A percentile compares a stretch with the other conserved stretches of the same genome.
Conservation (phyloP, 768 basidiomycete species). For the Leccinellum luteum region DNA sequence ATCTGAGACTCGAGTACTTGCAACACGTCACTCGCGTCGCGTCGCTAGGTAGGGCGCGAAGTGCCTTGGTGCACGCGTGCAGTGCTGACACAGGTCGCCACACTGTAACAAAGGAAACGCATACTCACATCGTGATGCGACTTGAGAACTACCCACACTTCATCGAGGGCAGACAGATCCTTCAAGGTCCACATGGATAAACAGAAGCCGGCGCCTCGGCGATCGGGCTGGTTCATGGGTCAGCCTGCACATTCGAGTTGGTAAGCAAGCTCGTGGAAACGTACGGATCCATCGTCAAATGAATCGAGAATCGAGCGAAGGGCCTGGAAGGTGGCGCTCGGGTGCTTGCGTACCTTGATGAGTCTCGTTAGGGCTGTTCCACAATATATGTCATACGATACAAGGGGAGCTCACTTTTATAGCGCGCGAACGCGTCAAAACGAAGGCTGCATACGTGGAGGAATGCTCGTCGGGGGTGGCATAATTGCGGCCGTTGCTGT, state of each 20-base stretch:
- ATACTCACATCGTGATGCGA: slow-evolving; percentile 60
- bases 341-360: slow-evolving; percentile 26
- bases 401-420: slow-evolving; percentile 45
- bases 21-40: neutral
- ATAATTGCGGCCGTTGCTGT: slow-evolving; percentile 6
- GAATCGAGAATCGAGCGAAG: slow-evolving; percentile 26
- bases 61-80: slow-evolving; percentile 5
- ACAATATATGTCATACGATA: neutral
- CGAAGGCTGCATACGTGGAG: slow-evolving; percentile 38
- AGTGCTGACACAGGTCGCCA: neutral
- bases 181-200: slow-evolving; percentile 49
- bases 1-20: neutral
- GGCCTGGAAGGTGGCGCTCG: slow-evolving; percentile 20
- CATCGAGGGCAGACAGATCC: slow-evolving; percentile 34
- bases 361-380: neutral
- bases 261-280: slow-evolving; percentile 1
- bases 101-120: neutral
- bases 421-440: slow-evolving; percentile 51
- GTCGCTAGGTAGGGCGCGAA: neutral
- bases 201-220: slow-evolving; percentile 23
- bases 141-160: slow-evolving; percentile 56
- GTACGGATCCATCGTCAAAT: slow-evolving; percentile 21
- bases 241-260: slow-evolving; percentile 2
- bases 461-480: slow-evolving; percentile 8
- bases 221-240: slow-evolving; percentile 14